These are phyloP conservation scores for Parathielavia hyrcaniae DNA, from an alignment of 495 filamentous ascomycete genomes.

Conservation along the genomic window DNA sequence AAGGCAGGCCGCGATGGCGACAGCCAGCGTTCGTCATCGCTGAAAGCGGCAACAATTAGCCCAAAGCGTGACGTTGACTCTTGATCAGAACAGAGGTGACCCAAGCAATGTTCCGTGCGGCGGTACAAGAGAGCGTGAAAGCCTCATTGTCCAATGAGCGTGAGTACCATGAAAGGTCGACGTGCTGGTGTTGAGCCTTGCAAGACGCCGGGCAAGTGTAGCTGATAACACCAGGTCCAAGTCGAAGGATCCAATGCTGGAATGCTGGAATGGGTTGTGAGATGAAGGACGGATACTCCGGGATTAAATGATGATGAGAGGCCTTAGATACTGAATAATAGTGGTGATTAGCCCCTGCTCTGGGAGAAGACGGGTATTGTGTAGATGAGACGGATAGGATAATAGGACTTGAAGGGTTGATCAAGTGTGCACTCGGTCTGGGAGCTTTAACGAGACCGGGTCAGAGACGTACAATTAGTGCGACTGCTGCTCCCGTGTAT, in stretches of 20 bases:
- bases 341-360: neutral
- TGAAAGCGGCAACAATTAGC: conserved; percentile 10
- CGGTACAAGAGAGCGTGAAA: neutral
- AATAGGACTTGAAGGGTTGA: too few species aligned
- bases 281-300: neutral
- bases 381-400: neutral
- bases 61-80: neutral
- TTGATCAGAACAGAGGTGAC: neutral
- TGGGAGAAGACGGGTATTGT: neutral
- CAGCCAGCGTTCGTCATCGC: conserved; percentile 25
- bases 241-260: neutral
- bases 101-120: neutral
- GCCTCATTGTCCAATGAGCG: conserved; percentile 3
- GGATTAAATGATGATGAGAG: neutral
- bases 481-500: too few species aligned
- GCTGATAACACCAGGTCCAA: too few species aligned
- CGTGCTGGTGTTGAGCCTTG: neutral
- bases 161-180: neutral
- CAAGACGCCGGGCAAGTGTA: neutral
- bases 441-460: too few species aligned
- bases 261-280: neutral
- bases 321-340: neutral
- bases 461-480: too few species aligned
- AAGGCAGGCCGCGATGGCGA: conserved; percentile 28
- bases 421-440: too few species aligned